Evolutionary conservation across 2,329 filamentous ascomycete genomes (phyloP).

Genomic region (Alternaria consortialis): DNA sequence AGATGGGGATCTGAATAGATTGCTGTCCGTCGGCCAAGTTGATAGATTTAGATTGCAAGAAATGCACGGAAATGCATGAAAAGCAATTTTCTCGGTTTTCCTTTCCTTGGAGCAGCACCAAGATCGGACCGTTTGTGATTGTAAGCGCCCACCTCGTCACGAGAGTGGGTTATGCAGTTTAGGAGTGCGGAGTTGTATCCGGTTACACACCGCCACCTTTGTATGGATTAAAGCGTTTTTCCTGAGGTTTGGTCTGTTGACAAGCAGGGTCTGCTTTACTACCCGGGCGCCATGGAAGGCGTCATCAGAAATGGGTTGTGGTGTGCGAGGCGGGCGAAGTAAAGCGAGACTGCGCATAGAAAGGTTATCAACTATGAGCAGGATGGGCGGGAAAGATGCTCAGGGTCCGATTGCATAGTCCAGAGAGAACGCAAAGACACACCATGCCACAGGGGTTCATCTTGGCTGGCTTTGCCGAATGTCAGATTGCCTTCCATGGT

Average conservation of each 20-base stretch:
- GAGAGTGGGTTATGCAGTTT: slow-evolving; percentile 2
- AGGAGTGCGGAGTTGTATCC: slow-evolving; percentile 2
- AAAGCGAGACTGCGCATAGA: not conserved
- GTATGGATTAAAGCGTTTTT: not conserved
- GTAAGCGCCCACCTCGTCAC: slow-evolving; percentile 3
- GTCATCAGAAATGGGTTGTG: not conserved
- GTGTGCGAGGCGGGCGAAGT: not conserved
- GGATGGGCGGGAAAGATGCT: not conserved
- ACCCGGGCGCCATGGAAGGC: not conserved
- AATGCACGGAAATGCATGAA: slow-evolving; percentile 6
- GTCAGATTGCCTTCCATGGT: not conserved
- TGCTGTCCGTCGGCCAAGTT: slow-evolving; percentile 1
- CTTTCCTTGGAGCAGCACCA: not conserved
- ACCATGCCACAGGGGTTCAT: not conserved
- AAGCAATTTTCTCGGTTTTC: not conserved
- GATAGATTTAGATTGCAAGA: slow-evolving; percentile 5
- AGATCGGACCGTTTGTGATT: slow-evolving; percentile 6
- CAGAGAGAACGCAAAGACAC: not conserved
- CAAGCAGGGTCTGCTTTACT: not conserved
- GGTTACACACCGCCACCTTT: slow-evolving; percentile 6
- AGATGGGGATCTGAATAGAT: not conserved
- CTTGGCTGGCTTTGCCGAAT: slow-evolving; percentile 2
- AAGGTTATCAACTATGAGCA: not conserved
- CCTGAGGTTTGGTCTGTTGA: not conserved
- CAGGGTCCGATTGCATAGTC: slow-evolving; percentile 1